Evolutionary conservation across 129 eudicot species (phyloP).

Genomic region (Arctium lappa): DNA sequence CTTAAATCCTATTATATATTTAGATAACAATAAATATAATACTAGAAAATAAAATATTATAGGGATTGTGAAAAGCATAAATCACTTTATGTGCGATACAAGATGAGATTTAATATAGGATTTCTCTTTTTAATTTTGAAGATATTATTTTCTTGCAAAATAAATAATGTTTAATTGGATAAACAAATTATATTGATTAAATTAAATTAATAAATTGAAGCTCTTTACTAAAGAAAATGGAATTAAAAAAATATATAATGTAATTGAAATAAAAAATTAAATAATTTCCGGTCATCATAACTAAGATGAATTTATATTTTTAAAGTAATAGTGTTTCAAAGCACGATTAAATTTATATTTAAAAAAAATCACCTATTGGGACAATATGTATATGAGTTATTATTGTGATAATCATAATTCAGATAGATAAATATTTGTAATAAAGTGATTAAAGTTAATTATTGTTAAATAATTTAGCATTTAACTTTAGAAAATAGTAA

Average conservation of each 20-base stretch:
- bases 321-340: too few species aligned
- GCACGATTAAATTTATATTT: too few species aligned
- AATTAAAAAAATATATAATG: background rate
- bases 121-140: slow-evolving; percentile 6
- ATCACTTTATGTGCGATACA: slow-evolving; percentile 32
- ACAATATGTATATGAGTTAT: too few species aligned
- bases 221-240: background rate
- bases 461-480: too few species aligned
- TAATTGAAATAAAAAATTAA: background rate
- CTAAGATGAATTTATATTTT: too few species aligned
- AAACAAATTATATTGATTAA: background rate
- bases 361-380: too few species aligned
- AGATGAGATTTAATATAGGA: slow-evolving; percentile 17
- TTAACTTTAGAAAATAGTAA: too few species aligned
- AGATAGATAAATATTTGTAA: too few species aligned
- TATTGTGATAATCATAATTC: too few species aligned
- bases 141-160: slow-evolving; percentile 18
- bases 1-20: background rate
- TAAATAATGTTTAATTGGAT: background rate
- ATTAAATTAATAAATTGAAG: background rate
- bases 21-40: slow-evolving; percentile 6
- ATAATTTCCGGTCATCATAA: too few species aligned
- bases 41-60: background rate
- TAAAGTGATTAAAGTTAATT: too few species aligned
- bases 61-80: slow-evolving; percentile 29